phyloP scores from a whole-genome alignment of 73 alveolate genomes.

The Paramecium bursaria region DNA sequence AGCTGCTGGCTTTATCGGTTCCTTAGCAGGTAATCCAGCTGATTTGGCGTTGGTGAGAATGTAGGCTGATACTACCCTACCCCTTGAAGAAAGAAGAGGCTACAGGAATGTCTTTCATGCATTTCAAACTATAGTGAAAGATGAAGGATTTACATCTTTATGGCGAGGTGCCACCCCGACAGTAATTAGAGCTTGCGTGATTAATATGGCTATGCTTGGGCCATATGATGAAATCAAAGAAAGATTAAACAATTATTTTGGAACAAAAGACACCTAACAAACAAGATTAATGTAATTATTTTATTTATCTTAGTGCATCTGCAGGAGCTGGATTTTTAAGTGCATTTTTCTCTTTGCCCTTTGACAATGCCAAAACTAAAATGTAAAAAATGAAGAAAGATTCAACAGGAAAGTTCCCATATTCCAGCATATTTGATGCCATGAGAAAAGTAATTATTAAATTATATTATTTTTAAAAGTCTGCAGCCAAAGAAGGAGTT shows the following conservation, averaged over 20 bases:
- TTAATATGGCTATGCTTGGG: slow-evolving; percentile 85
- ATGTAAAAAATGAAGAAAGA: slow-evolving; percentile 83
- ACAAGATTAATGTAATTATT: slow-evolving; percentile 66
- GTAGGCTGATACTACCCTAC: slow-evolving; percentile 86
- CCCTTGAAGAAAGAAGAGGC: slow-evolving; percentile 88
- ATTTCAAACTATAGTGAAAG: slow-evolving; percentile 81
- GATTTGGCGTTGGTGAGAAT: slow-evolving; percentile 94
- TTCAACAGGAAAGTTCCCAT: slow-evolving; percentile 81
- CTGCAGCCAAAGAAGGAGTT: slow-evolving; percentile 72
- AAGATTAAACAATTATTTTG: slow-evolving; percentile 73
- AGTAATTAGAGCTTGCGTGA: slow-evolving; percentile 93
- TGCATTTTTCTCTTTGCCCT: slow-evolving; percentile 90
- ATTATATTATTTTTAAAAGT: background rate
- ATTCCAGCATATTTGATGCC: slow-evolving; percentile 80
- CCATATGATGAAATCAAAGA: slow-evolving; percentile 89
- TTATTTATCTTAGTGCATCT: slow-evolving; percentile 70
- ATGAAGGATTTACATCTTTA: slow-evolving; percentile 83
- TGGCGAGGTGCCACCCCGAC: slow-evolving; percentile 93
- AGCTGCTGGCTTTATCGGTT: slow-evolving; percentile 91
- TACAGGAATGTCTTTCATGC: slow-evolving; percentile 91
- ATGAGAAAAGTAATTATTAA: slow-evolving; percentile 65
- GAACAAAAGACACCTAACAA: slow-evolving; percentile 68
- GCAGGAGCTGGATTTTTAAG: slow-evolving; percentile 89
- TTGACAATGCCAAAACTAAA: slow-evolving; percentile 94
- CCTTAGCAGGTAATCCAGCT: slow-evolving; percentile 95